Evolutionary conservation across 176 grass and related monocot species (phyloP).

Genomic region (Cenchrus purpureus): DNA sequence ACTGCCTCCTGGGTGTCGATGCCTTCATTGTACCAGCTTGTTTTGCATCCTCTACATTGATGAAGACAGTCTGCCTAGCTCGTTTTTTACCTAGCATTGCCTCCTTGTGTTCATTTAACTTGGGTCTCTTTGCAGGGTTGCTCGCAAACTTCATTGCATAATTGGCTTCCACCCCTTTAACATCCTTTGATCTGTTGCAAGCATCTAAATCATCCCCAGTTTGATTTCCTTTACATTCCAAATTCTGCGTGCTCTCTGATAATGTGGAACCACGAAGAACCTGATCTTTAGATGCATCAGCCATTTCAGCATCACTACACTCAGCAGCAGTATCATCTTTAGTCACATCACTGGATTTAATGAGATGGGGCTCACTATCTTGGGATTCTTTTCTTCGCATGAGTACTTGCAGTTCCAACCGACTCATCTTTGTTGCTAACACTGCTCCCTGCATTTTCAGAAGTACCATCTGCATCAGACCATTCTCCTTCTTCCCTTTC

Average conservation of each 20-base stretch:
- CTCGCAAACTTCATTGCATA: constrained; percentile 82
- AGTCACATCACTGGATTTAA: constrained; percentile 40
- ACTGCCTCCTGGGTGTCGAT: constrained; percentile 80
- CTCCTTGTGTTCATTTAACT: constrained; percentile 86
- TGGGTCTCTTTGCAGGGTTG: constrained; percentile 85
- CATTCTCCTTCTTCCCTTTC: constrained; percentile 99
- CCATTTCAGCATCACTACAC: constrained; percentile 57
- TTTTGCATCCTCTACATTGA: constrained; percentile 96
- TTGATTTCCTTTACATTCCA: constrained; percentile 63
- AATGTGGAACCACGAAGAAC: constrained; percentile 34
- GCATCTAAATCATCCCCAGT: constrained; percentile 59
- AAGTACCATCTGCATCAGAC: constrained; percentile 84
- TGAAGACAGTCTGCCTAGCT: constrained; percentile 86
- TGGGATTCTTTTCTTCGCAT: constrained; percentile 54
- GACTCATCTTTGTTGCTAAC: constrained; percentile 60
- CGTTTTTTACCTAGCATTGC: constrained; percentile 97
- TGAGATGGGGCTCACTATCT: constrained; percentile 47
- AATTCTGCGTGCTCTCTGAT: constrained; percentile 38
- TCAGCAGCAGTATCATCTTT: constrained; percentile 50
- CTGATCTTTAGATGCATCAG: constrained; percentile 55
- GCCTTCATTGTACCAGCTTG: constrained; percentile 89
- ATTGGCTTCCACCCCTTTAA: constrained; percentile 87
- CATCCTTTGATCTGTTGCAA: constrained; percentile 68
- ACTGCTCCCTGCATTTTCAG: constrained; percentile 58
- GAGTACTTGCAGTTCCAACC: constrained; percentile 38